Evolutionary conservation across 768 basidiomycete species (phyloP).

Genomic region (Boletus eberwhitei): DNA sequence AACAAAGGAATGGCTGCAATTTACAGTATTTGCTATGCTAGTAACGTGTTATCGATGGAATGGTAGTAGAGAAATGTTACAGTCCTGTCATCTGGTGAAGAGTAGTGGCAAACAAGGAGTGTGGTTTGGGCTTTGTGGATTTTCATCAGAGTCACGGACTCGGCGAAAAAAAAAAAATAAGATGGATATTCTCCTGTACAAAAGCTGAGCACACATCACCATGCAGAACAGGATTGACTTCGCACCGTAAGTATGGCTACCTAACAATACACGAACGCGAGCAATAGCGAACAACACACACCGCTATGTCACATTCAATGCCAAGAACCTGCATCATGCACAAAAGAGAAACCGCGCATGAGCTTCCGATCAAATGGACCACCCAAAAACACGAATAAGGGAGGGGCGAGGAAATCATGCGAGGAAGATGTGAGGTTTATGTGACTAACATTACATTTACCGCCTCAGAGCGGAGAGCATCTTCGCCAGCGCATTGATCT

Average conservation of each 20-base stretch:
- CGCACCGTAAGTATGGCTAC: constrained; percentile 46
- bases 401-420: not conserved
- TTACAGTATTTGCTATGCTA: constrained; percentile 29
- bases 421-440: constrained; percentile 1
- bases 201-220: constrained; percentile 23
- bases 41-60: constrained; percentile 18
- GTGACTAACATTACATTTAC: constrained; percentile 36
- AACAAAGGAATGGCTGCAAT: constrained; percentile 29
- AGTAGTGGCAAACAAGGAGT: constrained; percentile 16
- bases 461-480: constrained; percentile 82
- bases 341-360: constrained; percentile 16
- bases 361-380: constrained; percentile 17
- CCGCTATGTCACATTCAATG: constrained; percentile 22
- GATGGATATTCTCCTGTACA: constrained; percentile 9
- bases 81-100: constrained; percentile 24
- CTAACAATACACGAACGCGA: constrained; percentile 51
- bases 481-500: constrained; percentile 88
- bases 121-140: constrained; percentile 20
- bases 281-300: constrained; percentile 32
- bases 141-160: constrained; percentile 29
- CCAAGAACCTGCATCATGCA: constrained; percentile 32
- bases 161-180: constrained; percentile 6
- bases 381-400: constrained; percentile 1
- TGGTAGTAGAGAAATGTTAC: constrained; percentile 23
- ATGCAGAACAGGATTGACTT: constrained; percentile 25